Percentiles rank a stretch among this genome's conserved stretches.
These are phyloP conservation scores for Symbiodinium natans DNA, from an alignment of 73 alveolate genomes.

Conservation along the genomic window DNA sequence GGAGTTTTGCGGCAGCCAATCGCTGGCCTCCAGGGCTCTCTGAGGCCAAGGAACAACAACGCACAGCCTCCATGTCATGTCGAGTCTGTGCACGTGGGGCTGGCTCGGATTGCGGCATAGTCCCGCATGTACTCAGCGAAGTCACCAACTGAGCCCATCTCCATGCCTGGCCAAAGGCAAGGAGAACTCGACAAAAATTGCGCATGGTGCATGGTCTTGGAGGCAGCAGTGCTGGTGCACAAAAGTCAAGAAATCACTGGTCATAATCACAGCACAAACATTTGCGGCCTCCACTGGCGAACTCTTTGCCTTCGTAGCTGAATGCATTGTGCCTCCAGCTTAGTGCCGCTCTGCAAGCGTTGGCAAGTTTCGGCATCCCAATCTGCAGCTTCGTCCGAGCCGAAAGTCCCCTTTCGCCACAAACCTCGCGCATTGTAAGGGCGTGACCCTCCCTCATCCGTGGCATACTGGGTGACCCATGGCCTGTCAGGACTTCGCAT, in stretches of 20 bases:
- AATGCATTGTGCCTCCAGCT: constrained; percentile 22
- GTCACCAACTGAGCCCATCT: constrained; percentile 72
- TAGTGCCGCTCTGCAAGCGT: not conserved
- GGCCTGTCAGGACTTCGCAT: not conserved
- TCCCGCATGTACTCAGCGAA: constrained; percentile 70
- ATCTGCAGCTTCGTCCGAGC: no score
- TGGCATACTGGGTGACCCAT: constrained; percentile 74
- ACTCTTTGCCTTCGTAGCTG: constrained; percentile 76
- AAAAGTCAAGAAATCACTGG: not conserved
- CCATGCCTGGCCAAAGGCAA: constrained; percentile 9
- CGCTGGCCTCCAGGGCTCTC: not conserved
- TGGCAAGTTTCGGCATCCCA: not conserved
- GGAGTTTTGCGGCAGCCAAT: not conserved
- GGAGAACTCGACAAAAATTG: not conserved
- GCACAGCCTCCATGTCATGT: no score
- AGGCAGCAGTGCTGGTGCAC: no score
- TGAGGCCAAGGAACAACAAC: no score
- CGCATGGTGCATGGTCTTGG: no score
- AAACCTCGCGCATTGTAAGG: not conserved
- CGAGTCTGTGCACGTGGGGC: no score
- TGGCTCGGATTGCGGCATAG: not conserved
- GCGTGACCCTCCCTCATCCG: constrained; percentile 72
- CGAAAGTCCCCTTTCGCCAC: not conserved
- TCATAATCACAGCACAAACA: not conserved
- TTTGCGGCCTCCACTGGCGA: constrained; percentile 38